Conservation (phyloP, 2,329 filamentous ascomycete species). For the Periglandula ipomoeae region DNA sequence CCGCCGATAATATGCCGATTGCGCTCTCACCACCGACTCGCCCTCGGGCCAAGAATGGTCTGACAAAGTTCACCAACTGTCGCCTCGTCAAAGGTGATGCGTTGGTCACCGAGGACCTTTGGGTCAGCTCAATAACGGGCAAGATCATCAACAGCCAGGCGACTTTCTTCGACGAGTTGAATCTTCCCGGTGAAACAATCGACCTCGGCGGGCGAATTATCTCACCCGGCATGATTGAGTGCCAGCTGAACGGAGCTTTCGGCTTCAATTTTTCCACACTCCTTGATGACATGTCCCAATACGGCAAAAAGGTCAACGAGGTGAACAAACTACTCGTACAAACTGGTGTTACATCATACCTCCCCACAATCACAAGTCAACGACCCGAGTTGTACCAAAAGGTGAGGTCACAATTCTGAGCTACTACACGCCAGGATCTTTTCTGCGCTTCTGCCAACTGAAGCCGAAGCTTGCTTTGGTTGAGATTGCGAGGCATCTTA, state of each 20-base stretch:
- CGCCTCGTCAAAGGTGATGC: constrained; percentile 59
- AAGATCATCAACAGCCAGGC: constrained; percentile 68
- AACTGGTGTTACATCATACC: constrained; percentile 80
- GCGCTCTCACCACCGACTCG: constrained; percentile 27
- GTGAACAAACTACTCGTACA: constrained; percentile 63
- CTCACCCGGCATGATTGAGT: constrained; percentile 79
- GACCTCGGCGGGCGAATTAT: constrained; percentile 78
- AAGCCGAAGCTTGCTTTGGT: not conserved
- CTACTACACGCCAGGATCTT: not conserved
- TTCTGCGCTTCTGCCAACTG: not conserved
- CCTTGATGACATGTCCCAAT: constrained; percentile 57
- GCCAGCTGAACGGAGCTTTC: constrained; percentile 85
- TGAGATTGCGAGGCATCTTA: not conserved
- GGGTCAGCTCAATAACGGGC: constrained; percentile 73
- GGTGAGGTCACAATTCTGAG: constrained; percentile 27
- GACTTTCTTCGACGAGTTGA: constrained; percentile 58
- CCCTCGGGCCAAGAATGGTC: constrained; percentile 34
- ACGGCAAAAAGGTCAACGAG: constrained; percentile 61
- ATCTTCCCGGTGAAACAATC: constrained; percentile 63
- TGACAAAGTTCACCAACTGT: constrained; percentile 88
- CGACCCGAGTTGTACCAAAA: constrained; percentile 72
- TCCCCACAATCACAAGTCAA: constrained; percentile 79
- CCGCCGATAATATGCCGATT: constrained; percentile 34
- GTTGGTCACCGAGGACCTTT: constrained; percentile 72
- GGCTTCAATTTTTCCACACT: constrained; percentile 86